Evolutionary conservation across 148 eudicot species (phyloP).

Genomic region (Chenopodium suecicum): DNA sequence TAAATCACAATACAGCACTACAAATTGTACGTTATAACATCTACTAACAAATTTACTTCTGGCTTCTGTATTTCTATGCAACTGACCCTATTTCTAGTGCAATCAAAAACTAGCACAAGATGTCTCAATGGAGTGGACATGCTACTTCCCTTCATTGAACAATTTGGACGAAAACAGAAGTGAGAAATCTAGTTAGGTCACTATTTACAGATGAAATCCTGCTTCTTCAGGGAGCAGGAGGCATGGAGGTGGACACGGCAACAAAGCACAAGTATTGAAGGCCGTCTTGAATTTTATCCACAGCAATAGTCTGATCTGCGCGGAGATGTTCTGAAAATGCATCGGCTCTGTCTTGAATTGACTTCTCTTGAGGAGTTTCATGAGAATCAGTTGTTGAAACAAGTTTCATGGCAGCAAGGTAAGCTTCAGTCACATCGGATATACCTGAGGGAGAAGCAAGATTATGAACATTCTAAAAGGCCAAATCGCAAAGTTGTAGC

Average conservation of each 20-base stretch:
- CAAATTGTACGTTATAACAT: neutral
- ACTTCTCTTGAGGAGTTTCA: constrained; percentile 46
- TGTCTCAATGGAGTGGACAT: constrained; percentile 5
- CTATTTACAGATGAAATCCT: constrained; percentile 27
- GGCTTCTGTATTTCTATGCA: constrained; percentile 3
- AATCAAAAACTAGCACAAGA: constrained; percentile 31
- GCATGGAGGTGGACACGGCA: constrained; percentile 73
- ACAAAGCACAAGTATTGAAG: constrained; percentile 62
- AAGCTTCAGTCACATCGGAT: constrained; percentile 88
- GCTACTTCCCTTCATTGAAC: neutral
- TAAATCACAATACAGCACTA: neutral
- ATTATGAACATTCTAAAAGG: neutral
- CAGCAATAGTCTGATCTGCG: constrained; percentile 54
- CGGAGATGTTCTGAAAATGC: constrained; percentile 56
- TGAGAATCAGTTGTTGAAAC: constrained; percentile 44
- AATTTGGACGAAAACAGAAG: neutral
- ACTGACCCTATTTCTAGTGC: constrained; percentile 18
- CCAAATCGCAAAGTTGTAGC: neutral
- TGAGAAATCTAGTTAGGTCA: constrained; percentile 4
- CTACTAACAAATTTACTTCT: neutral
- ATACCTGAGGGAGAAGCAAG: constrained; percentile 54
- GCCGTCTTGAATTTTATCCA: constrained; percentile 81
- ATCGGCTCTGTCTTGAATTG: constrained; percentile 70
- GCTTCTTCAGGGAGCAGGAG: constrained; percentile 44
- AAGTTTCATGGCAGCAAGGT: constrained; percentile 68